These are phyloP conservation scores for Intubia oerlemansii DNA, from an alignment of 2,329 filamentous ascomycete species.

Conservation along the genomic window DNA sequence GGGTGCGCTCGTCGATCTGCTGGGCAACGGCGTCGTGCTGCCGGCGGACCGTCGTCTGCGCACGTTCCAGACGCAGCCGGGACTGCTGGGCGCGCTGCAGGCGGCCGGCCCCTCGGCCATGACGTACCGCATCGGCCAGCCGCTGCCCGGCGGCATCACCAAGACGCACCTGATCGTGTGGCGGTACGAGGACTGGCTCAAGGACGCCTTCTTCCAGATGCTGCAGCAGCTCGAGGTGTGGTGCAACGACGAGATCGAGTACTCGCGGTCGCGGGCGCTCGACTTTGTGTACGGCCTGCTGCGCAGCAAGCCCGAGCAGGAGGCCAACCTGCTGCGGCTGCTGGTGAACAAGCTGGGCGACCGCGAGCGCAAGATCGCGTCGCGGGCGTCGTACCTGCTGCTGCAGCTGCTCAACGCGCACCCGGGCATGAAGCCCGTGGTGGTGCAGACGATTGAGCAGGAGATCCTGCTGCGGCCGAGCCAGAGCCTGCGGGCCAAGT, in stretches of 20 bases:
- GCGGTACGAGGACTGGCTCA: constrained; percentile 91
- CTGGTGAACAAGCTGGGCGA: constrained; percentile 95
- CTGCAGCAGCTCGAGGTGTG: constrained; percentile 79
- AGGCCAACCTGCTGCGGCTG: constrained; percentile 76
- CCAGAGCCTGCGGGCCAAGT: constrained; percentile 74
- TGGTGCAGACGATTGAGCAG: constrained; percentile 67
- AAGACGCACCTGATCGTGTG: constrained; percentile 65
- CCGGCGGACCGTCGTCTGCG: constrained; percentile 65
- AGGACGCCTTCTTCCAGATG: constrained; percentile 81
- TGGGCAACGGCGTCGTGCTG: constrained; percentile 71
- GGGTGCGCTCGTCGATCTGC: constrained; percentile 79
- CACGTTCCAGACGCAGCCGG: constrained; percentile 61
- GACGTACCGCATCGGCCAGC: constrained; percentile 9
- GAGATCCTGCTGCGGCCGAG: constrained; percentile 75
- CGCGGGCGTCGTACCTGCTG: constrained; percentile 79
- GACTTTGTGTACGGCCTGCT: constrained; percentile 83
- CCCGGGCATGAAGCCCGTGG: constrained; percentile 79
- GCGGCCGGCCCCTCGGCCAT: constrained; percentile 15
- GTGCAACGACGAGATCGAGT: constrained; percentile 91
- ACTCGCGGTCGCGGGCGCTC: constrained; percentile 67
- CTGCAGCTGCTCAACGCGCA: constrained; percentile 76
- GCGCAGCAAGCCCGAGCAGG: constrained; percentile 92
- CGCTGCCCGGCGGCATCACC: constrained; percentile 55
- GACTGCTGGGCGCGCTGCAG: constrained; percentile 49
- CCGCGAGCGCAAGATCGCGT: constrained; percentile 86